Base-by-base conservation (phyloP, 176 grass and related monocot genomes). In the Coix lacrymajobi region DNA sequence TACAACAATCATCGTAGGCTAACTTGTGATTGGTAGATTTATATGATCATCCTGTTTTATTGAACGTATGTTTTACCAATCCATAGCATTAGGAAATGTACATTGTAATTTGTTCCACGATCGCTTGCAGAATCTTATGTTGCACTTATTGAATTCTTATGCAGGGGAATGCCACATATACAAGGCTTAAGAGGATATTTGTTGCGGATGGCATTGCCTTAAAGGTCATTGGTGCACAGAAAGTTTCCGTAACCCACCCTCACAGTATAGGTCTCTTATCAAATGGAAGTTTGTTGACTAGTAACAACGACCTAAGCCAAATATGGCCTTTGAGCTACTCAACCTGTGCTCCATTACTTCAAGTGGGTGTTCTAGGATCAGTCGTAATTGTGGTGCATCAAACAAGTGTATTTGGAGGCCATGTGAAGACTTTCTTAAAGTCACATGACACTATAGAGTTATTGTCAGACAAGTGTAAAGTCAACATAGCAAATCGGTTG, bases 201-300 rank as follows among this genome's bases (percentile, higher is more conserved):
- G 85, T 99, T 56, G 74, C 82, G 34, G 79, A 72, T 79, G 93
- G 93, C 26, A 81, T 87, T 57, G 89, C 62, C 69, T 73, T 99
- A 62, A 90, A 87, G 45, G 84, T 99, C 71, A 84, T 83, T 65
- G 96, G 93, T 87, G 96, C 93, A 8, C 79, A 83, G 77, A 86
- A 86, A 82, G 62, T 94, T 78, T 89, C 66, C 11, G 62, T 99
- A 37, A 62, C 76, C 30, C 92, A 96, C 66, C 91, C 96, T 83
- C 87, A 88, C 85, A 90, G 89, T 82, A 99, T 99, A 84, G 96
- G 93, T 32, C 89, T 99, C 69, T 85, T 80, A 49, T 46, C 83
- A 80, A 90, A 99, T 70, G 93, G 96, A 81, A 99, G 84, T 78
- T 88, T 96, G 45, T 29, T 88, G 29, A 15, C 83, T 65, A 77